phyloP scores from a whole-genome alignment of 179 eudicot genomes.

The Sideroxylon spinosum region DNA sequence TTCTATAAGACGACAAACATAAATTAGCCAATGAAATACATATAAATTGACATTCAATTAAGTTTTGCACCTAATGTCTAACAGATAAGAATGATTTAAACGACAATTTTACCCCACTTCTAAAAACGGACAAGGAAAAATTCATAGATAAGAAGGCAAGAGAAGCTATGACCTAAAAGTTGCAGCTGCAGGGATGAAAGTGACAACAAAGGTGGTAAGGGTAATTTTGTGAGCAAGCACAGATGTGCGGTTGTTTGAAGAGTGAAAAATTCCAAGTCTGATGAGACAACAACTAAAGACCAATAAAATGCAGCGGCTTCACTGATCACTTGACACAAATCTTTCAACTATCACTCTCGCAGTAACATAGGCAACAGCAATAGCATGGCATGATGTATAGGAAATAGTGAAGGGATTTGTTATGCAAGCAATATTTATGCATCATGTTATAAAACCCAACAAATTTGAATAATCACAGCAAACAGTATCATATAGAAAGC shows the following conservation, averaged over 20 bases:
- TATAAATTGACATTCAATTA: not conserved
- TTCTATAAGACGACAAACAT: slow-evolving; percentile 3
- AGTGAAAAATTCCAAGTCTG: not conserved
- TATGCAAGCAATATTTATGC: not conserved
- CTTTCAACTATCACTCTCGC: not conserved
- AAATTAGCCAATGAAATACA: not conserved
- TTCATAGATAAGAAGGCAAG: not conserved
- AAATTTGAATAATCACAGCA: not conserved
- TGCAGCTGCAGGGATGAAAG: not conserved
- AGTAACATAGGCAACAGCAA: not conserved
- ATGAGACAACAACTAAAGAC: not conserved
- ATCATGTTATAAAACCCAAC: not conserved
- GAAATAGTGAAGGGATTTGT: not conserved
- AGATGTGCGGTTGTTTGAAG: not conserved
- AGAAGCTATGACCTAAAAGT: not conserved
- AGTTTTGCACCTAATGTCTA: not conserved
- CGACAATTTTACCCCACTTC: not conserved
- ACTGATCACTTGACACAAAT: not conserved
- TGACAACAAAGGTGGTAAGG: not conserved
- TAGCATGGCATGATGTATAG: not conserved
- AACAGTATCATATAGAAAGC: not conserved
- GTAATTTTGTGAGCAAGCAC: not conserved
- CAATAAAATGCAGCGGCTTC: not conserved
- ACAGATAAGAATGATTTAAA: not conserved
- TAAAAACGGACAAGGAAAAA: not conserved